A percentile compares a stretch with the other conserved stretches of the same genome.
Conservation (phyloP, 345 rosid species). For the Citrus mangshanensis region DNA sequence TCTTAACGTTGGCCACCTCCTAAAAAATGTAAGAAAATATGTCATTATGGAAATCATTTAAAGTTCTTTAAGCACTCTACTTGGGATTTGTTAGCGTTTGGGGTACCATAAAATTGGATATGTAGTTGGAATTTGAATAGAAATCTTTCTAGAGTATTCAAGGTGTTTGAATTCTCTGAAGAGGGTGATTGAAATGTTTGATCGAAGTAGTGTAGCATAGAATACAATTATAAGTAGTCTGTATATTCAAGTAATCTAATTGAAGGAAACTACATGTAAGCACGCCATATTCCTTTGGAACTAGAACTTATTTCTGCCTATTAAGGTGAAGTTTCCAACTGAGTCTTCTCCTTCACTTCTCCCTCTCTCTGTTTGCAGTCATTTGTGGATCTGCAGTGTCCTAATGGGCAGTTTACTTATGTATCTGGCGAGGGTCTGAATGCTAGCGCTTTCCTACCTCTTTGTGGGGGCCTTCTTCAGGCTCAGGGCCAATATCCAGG, state of each 20-base stretch:
- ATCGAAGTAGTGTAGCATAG: no score
- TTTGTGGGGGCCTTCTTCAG: constrained; percentile 91
- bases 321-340: constrained; percentile 7
- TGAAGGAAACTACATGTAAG: no score
- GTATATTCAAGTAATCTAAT: no score
- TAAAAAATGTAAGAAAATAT: no score
- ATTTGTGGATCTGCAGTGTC: constrained; percentile 90
- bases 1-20: neutral
- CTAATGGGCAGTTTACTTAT: constrained; percentile 88
- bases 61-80: neutral
- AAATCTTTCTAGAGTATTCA: no score
- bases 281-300: neutral
- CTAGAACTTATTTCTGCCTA: neutral
- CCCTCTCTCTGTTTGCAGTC: constrained; percentile 47
- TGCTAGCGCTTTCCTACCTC: constrained; percentile 82
- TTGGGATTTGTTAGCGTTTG: no score
- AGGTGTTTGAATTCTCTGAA: no score
- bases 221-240: no score
- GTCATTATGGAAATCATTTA: neutral
- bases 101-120: no score
- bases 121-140: no score
- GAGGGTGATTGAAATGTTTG: no score
- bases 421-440: constrained; percentile 91
- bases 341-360: neutral
- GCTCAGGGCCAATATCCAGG: constrained; percentile 98